A percentile compares a stretch with the other conserved stretches of the same genome.
These are phyloP conservation scores for Keithomyces neogunnii DNA, from an alignment of 2,329 filamentous ascomycete genomes.

Conservation along the genomic window DNA sequence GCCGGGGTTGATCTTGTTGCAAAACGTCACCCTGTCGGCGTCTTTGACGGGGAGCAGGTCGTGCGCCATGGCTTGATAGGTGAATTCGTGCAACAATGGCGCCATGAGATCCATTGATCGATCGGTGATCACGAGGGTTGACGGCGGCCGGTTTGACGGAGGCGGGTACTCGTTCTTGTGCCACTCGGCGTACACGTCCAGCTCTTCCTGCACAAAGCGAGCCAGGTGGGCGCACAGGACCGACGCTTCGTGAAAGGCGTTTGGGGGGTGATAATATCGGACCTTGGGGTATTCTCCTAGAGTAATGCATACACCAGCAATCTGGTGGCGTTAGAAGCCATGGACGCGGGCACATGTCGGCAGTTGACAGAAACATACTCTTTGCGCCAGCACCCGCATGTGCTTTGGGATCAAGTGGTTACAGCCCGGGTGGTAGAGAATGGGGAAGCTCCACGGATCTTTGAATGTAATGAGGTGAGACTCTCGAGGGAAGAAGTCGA, in stretches of 20 bases:
- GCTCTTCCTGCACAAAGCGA: constrained; percentile 81
- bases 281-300: constrained; percentile 92
- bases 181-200: constrained; percentile 81
- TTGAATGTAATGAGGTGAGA: constrained; percentile 85
- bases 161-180: constrained; percentile 74
- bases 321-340: constrained; percentile 15
- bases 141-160: constrained; percentile 66
- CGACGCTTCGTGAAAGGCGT: constrained; percentile 73
- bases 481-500: constrained; percentile 87
- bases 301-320: constrained; percentile 67
- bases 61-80: constrained; percentile 97
- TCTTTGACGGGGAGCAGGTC: constrained; percentile 86
- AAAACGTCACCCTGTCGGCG: constrained; percentile 79
- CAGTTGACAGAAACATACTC: constrained; percentile 46
- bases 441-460: constrained; percentile 92
- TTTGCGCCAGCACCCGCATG: constrained; percentile 78
- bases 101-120: constrained; percentile 87
- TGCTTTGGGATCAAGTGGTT: constrained; percentile 76
- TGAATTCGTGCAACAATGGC: constrained; percentile 89
- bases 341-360: neutral
- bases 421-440: constrained; percentile 84
- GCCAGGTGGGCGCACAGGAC: constrained; percentile 85
- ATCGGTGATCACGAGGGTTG: constrained; percentile 79
- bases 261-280: constrained; percentile 74
- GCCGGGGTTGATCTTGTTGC: constrained; percentile 70